Percentiles rank a stretch among this genome's conserved stretches.
Conservation (phyloP, 352 stramenopile genomes). For the Globisporangium splendens region DNA sequence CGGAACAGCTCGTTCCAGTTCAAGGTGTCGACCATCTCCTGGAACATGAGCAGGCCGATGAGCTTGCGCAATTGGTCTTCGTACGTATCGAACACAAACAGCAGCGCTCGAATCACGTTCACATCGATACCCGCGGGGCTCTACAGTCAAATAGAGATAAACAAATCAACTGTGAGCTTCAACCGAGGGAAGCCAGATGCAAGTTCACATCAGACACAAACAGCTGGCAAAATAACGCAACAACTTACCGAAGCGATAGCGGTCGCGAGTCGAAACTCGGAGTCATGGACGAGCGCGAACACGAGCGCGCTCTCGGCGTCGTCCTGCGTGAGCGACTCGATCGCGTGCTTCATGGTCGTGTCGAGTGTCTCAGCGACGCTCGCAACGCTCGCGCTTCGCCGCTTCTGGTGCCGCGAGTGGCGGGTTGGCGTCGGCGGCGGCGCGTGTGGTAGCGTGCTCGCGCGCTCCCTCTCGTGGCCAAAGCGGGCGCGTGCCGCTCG, state of each 20-base stretch:
- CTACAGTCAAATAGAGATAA: slow-evolving; percentile 2
- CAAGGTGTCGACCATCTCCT: slow-evolving; percentile 70
- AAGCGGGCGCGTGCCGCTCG: neutral
- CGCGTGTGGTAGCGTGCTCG: neutral
- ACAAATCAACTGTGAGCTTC: no score
- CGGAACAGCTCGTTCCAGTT: slow-evolving; percentile 85
- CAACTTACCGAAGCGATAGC: slow-evolving; percentile 43
- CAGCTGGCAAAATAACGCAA: neutral
- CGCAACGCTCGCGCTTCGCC: neutral
- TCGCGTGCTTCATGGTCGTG: slow-evolving; percentile 51
- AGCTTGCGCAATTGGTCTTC: slow-evolving; percentile 73
- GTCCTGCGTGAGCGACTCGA: slow-evolving; percentile 62
- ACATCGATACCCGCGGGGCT: slow-evolving; percentile 34
- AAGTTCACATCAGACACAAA: neutral
- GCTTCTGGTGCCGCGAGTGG: slow-evolving; percentile 2
- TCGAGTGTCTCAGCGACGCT: slow-evolving; percentile 23
- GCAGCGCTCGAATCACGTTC: slow-evolving; percentile 57
- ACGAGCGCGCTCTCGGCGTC: slow-evolving; percentile 67
- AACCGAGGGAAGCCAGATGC: neutral
- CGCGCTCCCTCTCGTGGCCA: neutral
- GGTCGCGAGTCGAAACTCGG: slow-evolving; percentile 68
- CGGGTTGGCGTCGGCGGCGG: no score
- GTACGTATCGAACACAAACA: slow-evolving; percentile 71
- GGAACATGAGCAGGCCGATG: slow-evolving; percentile 66
- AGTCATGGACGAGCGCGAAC: slow-evolving; percentile 74